Percentiles rank a stretch among this genome's conserved stretches.
Conservation (phyloP, 2,329 filamentous ascomycete species). For the Neonectria ditissima region DNA sequence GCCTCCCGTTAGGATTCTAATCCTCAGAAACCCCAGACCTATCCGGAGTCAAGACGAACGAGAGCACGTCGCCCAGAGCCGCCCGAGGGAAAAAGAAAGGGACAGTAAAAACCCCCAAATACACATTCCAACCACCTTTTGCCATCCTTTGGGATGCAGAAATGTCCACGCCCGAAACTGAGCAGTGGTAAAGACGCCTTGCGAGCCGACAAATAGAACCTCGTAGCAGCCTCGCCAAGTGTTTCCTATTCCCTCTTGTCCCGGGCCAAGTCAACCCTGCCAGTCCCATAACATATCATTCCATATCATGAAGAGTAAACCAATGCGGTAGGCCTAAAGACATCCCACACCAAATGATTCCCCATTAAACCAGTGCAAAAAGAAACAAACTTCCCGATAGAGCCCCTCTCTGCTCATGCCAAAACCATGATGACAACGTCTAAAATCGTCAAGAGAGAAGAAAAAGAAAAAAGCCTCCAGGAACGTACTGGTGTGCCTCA, state of each 20-base stretch:
- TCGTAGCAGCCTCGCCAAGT: conserved; percentile 6
- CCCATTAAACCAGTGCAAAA: conserved; percentile 43
- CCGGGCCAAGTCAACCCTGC: conserved; percentile 11
- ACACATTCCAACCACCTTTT: conserved; percentile 31
- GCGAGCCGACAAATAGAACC: conserved; percentile 6
- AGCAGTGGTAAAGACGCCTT: conserved; percentile 1
- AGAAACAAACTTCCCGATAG: conserved; percentile 34
- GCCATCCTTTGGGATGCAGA: conserved; percentile 1
- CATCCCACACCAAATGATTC: conserved; percentile 34
- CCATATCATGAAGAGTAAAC: conserved; percentile 40
- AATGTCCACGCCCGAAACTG: neutral
- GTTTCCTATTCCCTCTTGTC: conserved; percentile 14
- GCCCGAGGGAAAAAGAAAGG: conserved; percentile 16
- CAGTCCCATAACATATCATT: conserved; percentile 35
- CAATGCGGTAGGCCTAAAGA: conserved; percentile 30
- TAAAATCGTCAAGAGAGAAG: conserved; percentile 37
- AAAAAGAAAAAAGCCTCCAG: conserved; percentile 28
- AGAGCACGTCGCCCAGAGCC: conserved; percentile 11
- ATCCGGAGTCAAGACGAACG: conserved; percentile 18
- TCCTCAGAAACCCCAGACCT: conserved; percentile 16
- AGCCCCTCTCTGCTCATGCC: conserved; percentile 37
- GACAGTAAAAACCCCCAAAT: conserved; percentile 7
- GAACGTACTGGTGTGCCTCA: conserved; percentile 3
- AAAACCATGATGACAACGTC: conserved; percentile 32
- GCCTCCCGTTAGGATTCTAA: conserved; percentile 20